Conservation (phyloP, 805 yeast species). For the Yamadazyma sp. region DNA sequence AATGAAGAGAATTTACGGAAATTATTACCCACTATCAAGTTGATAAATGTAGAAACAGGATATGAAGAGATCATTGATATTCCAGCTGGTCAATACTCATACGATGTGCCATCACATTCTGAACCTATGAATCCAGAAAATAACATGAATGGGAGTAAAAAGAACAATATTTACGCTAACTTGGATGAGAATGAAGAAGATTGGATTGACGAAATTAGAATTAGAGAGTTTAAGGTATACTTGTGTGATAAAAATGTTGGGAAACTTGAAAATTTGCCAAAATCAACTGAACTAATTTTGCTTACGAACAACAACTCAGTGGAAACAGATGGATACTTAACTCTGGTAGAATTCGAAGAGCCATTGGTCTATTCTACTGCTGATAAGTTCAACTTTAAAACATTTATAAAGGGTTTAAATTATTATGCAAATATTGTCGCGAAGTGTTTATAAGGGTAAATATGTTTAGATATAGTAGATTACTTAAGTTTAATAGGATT, state of each 20-base stretch:
- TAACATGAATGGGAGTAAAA: not conserved
- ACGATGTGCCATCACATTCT: too few relatives aligned
- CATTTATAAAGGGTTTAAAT: constrained; percentile 8
- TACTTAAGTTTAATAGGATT: constrained; percentile 4
- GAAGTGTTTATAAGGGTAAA: constrained; percentile 1
- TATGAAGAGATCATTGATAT: constrained; percentile 1
- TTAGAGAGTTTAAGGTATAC: constrained; percentile 5
- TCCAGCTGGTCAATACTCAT: too few relatives aligned
- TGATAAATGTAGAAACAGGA: constrained; percentile 12
- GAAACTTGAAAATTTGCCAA: constrained; percentile 1
- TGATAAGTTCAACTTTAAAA: constrained; percentile 5
- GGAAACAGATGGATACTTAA: constrained; percentile 3
- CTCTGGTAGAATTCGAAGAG: not conserved
- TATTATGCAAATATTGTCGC: constrained; percentile 4
- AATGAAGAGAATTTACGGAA: constrained; percentile 10
- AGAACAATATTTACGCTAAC: constrained; percentile 1
- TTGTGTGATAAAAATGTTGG: constrained; percentile 1
- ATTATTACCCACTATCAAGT: constrained; percentile 15
- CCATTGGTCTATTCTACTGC: constrained; percentile 2
- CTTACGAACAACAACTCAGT: constrained; percentile 1
- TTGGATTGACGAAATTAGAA: constrained; percentile 6
- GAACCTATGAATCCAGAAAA: not conserved
- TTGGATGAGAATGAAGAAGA: not conserved
- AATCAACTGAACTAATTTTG: constrained; percentile 5
- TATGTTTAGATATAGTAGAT: constrained; percentile 6